Base-by-base conservation (phyloP, 2,329 filamentous ascomycete genomes). In the Cytospora leucostoma region DNA sequence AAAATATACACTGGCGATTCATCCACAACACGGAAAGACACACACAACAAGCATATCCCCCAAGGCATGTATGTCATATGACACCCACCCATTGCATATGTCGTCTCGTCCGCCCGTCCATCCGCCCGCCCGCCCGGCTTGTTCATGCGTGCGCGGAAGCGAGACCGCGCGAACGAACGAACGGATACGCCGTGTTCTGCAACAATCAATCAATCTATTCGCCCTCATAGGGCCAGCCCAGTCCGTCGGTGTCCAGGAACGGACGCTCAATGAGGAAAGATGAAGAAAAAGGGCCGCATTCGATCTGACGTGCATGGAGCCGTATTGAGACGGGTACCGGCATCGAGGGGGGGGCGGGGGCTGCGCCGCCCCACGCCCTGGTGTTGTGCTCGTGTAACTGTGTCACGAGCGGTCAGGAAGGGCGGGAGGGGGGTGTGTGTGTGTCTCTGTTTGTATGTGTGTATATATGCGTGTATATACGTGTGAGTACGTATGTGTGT, bases 271-370 rank as follows among this genome's bases (percentile, higher is more conserved):
- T 27, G 27, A 27, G 27, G 27, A 27, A 27, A 27, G 4, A 35
- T n/a, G n/a, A 47, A 34, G 52, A 53, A 17, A 17, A 27, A 27
- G 27, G 40, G 35, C 62, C 58, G 47, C 35, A 53, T 58, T 38
- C n/a, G 59, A 61, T 44, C 53, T 58, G 54, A 52, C 59, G 38
- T 58, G 63, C 63, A 64, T 53, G 21, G 44, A n/a, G n/a, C 44
- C n/a, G 44, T 19, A 47, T 21, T 12, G 35, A 27, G 10, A 33
- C 58, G 58, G 58, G 17, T 35, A 34, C 44, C 32, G 33, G 40
- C 40, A 51, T 34, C 56, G 56, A 21, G 33, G 56, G 33, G 19
- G n/a, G 12, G 32, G 56, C 44, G 33, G 56, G 33, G 19, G n/a
- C n/a, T 38, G 56, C 44, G 15, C 27, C 49, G 10, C 34, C 34